Evolutionary conservation across 2,329 filamentous ascomycete genomes (phyloP), one percentile per base, ranked within the genome.

Genomic region (Pseudogymnoascus verrucosus): DNA sequence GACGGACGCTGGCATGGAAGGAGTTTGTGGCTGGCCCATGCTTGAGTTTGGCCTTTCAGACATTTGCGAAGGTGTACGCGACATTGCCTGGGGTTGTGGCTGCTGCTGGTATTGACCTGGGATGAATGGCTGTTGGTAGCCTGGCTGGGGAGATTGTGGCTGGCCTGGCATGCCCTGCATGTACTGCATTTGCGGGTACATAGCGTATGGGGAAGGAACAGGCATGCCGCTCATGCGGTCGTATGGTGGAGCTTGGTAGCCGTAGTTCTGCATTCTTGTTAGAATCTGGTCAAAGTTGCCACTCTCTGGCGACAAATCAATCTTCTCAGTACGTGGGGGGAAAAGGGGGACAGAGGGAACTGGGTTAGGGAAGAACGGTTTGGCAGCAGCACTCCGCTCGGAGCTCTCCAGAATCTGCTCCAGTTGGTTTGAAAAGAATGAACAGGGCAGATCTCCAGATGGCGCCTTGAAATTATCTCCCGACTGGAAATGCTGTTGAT

Each of bases 1-100:
- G 26, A 68, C 68, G 54, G 67, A 64, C 3, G 72, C 67, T 16
- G 69, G 63, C 65, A 74, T 73, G 1, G 71, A 72, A 60, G 73
- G 71, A 51, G 71, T 71, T 61, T 72, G 71, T 23, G 72, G 68
- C 40, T 74, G 72, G 1, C 72, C 73, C 69, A 74, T 71, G 66
- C 72, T 74, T 1, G 73, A 74, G 66, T 84, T 84, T 37, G 76
- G 81, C 59, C 84, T 78, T 71, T 87, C 83, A n/a, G 90, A 90
- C 63, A 89, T 83, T 75, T 95, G 90, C 1, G 91, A 96, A 1
- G 89, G 85, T 65, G 86, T 92, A 69, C 93, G 88, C 1, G 93
- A 95, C 89, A 96, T 93, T 42, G 79, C 78, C 64, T 84, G 78
- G 66, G 87, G 82, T 74, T 89, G 84, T 66, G 79, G 84, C 69